Evolutionary conservation across 148 eudicot species (phyloP), one percentile per base, ranked within the genome.

Genomic region (Hydrangea macrophylla): DNA sequence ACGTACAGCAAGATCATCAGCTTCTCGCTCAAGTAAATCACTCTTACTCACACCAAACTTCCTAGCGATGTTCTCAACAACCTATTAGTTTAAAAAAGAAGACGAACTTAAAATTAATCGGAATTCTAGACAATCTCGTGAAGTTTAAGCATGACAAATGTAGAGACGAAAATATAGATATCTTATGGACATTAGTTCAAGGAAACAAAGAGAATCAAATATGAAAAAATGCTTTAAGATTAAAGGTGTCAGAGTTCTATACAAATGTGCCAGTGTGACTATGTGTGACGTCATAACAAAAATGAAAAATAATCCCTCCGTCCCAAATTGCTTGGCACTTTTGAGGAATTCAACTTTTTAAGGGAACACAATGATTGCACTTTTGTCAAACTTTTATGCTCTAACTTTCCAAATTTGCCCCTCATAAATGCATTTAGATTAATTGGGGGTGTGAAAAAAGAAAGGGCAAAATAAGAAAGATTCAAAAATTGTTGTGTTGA

Each of bases 61-160:
- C 69, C 99, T 77, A 53, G 99, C 90, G 75, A 94, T 81, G 71
- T 88, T 88, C 77, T 90, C 99, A 56, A 85, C 90, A 68, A 90
- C 81, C 99, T 94, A 79, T 55, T 59, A 39, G 68, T 22, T 68
- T 70, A 67, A 2, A 50, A 51, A 68, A 44, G 30, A 60, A 36
- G n/a, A n/a, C 30, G 45, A 73, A 25, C 25, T 13, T 24, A n/a
- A 27, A 37, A 53, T 53, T 11, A 42, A 65, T 4, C 20, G n/a
- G 18, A n/a, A 53, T 65, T 12, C 59, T 31, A 66, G 27, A 45
- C 23, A 44, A 67, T 18, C 31, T 24, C 56, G 22, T 23, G 30
- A 35, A 22, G 57, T 18, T 32, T 31, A 40, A 9, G 27, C 67
- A 26, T 31, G 35, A 5, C 22, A 72, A 58, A 65, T 23, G 50